Evolutionary conservation across 257 asterid genomes (phyloP), one percentile per base, ranked within the genome.

Genomic region (Thymus quinquecostatus): DNA sequence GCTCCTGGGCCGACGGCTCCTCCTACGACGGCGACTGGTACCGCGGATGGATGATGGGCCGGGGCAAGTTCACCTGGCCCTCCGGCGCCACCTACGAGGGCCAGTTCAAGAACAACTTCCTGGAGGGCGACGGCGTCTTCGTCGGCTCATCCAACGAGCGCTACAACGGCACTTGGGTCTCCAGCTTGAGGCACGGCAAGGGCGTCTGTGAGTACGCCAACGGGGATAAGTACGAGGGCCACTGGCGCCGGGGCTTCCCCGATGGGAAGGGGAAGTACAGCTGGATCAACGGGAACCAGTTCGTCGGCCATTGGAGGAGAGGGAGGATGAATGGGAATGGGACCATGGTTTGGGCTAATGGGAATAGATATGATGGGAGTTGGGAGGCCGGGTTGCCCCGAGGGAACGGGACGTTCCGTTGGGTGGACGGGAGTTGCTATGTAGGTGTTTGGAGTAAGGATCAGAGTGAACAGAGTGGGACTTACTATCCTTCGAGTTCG

Each of bases 71-170:
- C 54, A 85, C 84, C 8, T 94, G 99, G 99, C 92, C 99, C 9
- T 84, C 89, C 2, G 97, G 99, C 5, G 93, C 97, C 1, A 84
- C 86, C 0, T 94, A 91, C 71, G 96, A 94, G 64, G 99, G 99
- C 5, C 80, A 80, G 28, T 94, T 94, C 93, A 88, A 80, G 78
- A 85, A 74, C 45, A 89, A 92, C 2, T 82, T 48, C 51, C 85
- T 94, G 89, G 90, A 91, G 65, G 99, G 99, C 0, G 99, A 94
- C 63, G 99, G 97, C 13, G 77, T 83, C 3, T 94, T 75, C 60
- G 79, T 82, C 0, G 96, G 96, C 6, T 75, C 89, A 2, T 73
- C 87, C 0, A 73, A 75, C 21, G 94, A 88, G 57, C 77, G 82
- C 33, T 94, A 89, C 51, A 82, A 68, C n/a, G 99, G 99, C 29